These are phyloP conservation scores for Termitomyces sp. DNA, from an alignment of 768 basidiomycete genomes.

Conservation along the genomic window DNA sequence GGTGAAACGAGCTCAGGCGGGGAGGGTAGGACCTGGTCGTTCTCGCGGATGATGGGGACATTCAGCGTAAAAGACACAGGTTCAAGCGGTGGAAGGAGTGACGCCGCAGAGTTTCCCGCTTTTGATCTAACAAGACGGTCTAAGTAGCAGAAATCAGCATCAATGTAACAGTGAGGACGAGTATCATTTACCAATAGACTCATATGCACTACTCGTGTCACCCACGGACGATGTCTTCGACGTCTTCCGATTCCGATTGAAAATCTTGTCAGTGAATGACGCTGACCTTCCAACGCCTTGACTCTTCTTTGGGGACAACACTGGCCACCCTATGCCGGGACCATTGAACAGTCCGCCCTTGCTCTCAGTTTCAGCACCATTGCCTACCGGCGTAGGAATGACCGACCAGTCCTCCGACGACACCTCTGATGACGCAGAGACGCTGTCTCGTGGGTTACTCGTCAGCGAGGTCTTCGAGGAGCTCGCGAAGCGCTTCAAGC, in stretches of 20 bases:
- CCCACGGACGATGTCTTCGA: constrained; percentile 27
- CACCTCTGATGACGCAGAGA: constrained; percentile 52
- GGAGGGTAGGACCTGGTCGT: constrained; percentile 9
- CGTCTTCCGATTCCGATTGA: constrained; percentile 46
- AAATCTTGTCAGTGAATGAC: constrained; percentile 60
- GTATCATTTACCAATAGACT: constrained; percentile 35
- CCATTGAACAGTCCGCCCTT: constrained; percentile 14
- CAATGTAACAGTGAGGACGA: neutral
- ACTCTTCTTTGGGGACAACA: constrained; percentile 47
- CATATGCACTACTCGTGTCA: constrained; percentile 29
- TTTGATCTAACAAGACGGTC: constrained; percentile 15
- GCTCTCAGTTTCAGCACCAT: constrained; percentile 14
- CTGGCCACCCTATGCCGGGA: constrained; percentile 40
- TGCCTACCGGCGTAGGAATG: constrained; percentile 54
- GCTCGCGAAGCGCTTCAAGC: constrained; percentile 41
- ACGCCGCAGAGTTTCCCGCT: constrained; percentile 13
- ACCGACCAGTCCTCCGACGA: constrained; percentile 66
- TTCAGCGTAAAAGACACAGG: constrained; percentile 15
- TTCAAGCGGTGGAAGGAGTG: constrained; percentile 18
- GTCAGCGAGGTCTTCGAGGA: constrained; percentile 23
- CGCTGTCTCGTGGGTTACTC: constrained; percentile 46
- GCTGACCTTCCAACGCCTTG: constrained; percentile 40
- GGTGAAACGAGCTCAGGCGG: constrained; percentile 14
- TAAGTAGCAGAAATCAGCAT: neutral
- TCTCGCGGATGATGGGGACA: constrained; percentile 8